Evolutionary conservation across 176 grass and related monocot species (phyloP), one percentile per base, ranked within the genome.

Genomic region (Luzula sylvatica): DNA sequence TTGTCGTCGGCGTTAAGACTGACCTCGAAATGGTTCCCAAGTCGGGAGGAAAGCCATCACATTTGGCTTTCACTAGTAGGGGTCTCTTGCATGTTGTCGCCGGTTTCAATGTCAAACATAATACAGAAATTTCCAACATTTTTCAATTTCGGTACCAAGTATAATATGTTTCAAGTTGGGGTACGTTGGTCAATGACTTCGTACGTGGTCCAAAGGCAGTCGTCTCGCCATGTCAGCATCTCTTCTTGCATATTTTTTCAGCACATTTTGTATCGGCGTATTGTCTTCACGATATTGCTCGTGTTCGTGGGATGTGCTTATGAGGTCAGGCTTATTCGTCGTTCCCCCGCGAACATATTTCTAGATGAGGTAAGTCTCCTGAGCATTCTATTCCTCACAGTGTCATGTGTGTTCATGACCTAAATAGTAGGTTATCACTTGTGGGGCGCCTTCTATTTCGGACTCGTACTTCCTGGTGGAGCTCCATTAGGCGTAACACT

Each of bases 1-100:
- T 93, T 69, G 59, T 58, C 18, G 59, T 86, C 55, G 81, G 81
- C 46, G 87, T 93, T 22, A 93, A 86, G 75, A 86, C 81, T 20
- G 81, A 93, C 73, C 73, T 93, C 3, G 52, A 73, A 48, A 74
- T 93, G 81, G 75, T 93, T 65, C 29, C 25, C 42, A 93, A 75
- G 65, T 85, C 77, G 12, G 81, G 87, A 81, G 75, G 55, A 93
- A 93, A 29, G 73, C 87, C 8, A 44, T 76, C n/a, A 77, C 77
- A 11, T 74, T 93, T 67, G n/a, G 81, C 81, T 11, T 4, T 82
- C 15, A 11, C 67, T 16, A 65, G 70, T 66, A 72, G 76, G 3
- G 42, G 69, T 0, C 26, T 70, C 26, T 69, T 83, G 7, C 40
- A 68, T 53, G 2, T 70, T 15, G 39, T 65, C 7, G 9, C 9